These are phyloP conservation scores for Acer saccharum DNA, from an alignment of 345 rosid species.

Conservation along the genomic window DNA sequence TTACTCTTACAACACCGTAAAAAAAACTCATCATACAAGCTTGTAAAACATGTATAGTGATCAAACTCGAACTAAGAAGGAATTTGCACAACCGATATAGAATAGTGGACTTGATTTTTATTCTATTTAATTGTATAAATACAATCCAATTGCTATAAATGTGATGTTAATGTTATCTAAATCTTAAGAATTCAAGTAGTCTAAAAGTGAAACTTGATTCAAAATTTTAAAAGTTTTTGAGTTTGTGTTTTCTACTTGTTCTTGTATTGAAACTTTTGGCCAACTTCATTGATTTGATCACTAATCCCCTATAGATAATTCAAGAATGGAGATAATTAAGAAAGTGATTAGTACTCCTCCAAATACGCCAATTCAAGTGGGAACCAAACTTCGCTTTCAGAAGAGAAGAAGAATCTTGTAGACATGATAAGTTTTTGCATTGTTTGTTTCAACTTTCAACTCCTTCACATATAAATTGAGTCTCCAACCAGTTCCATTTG, in stretches of 20 bases:
- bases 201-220: background rate
- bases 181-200: too few relatives aligned
- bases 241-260: background rate
- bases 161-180: too few relatives aligned
- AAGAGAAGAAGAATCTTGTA: conserved; percentile 3
- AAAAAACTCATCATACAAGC: too few relatives aligned
- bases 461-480: background rate
- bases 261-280: background rate
- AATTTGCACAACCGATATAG: too few relatives aligned
- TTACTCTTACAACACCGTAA: too few relatives aligned
- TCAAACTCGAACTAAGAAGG: too few relatives aligned
- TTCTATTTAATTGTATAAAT: too few relatives aligned
- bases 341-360: background rate
- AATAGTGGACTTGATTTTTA: too few relatives aligned
- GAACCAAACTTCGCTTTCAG: background rate
- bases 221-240: background rate
- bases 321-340: background rate
- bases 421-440: background rate
- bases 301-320: background rate
- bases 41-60: too few relatives aligned
- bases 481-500: background rate
- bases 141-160: too few relatives aligned
- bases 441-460: background rate
- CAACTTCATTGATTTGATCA: background rate
- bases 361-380: background rate